Conservation (phyloP, 2,329 filamentous ascomycete genomes). For the Phaeosphaeria sp. region DNA sequence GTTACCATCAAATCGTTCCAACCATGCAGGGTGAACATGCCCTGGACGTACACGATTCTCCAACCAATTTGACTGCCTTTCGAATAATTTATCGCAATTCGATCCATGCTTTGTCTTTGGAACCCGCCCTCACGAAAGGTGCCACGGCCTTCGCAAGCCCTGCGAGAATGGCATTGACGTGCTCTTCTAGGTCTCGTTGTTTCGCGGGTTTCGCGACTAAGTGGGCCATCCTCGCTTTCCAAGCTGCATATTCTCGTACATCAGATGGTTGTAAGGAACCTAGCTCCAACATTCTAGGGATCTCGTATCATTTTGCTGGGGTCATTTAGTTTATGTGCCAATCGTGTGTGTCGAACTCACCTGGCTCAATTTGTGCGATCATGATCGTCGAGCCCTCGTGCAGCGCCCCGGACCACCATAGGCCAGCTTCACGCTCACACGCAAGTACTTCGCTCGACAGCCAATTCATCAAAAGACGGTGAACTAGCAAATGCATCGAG, state of each 20-base stretch:
- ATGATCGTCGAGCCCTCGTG: background rate
- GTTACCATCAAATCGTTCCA: background rate
- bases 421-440: background rate
- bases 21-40: background rate
- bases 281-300: background rate
- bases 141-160: no score
- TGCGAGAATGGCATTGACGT: no score
- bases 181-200: background rate
- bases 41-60: background rate
- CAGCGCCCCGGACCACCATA: background rate
- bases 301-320: no score
- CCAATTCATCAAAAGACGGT: constrained; percentile 1
- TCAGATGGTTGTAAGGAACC: background rate
- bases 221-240: background rate
- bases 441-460: background rate
- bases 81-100: no score
- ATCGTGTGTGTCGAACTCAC: no score
- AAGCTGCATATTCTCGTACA: background rate
- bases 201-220: background rate
- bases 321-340: no score
- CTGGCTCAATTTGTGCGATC: no score
- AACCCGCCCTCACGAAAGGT: no score
- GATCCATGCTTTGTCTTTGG: no score
- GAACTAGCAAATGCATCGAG: background rate
- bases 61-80: background rate